Evolutionary conservation across 1,284 basidiomycete genomes (phyloP).

Genomic region (Grifola frondosa): DNA sequence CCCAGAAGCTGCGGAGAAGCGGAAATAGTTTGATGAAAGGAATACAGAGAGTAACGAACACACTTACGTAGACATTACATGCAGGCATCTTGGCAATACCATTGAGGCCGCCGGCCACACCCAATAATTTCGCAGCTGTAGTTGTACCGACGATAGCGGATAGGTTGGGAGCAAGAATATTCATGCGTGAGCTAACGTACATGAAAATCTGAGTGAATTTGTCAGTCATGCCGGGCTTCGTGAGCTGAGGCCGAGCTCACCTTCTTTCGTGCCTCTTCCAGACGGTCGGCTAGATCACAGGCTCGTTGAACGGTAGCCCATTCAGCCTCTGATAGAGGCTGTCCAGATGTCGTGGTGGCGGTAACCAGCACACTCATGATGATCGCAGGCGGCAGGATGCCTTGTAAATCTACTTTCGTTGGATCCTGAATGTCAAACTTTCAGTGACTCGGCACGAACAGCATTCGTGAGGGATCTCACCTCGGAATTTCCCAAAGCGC

Average conservation of each 20-base stretch:
- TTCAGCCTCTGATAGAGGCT: conserved; percentile 64
- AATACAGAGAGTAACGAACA: background rate
- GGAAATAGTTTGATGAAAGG: background rate
- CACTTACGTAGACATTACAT: conserved; percentile 89
- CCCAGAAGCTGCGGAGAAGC: conserved; percentile 73
- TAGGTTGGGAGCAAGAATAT: conserved; percentile 95
- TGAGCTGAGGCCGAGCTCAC: conserved; percentile 38
- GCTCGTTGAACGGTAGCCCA: conserved; percentile 86
- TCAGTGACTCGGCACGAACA: conserved; percentile 6
- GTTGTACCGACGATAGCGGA: conserved; percentile 97
- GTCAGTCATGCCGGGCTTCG: background rate
- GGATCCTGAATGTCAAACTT: conserved; percentile 55
- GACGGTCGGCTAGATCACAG: conserved; percentile 82
- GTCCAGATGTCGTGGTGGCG: conserved; percentile 87
- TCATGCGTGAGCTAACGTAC: conserved; percentile 99
- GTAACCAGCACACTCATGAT: conserved; percentile 97
- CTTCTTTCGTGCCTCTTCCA: conserved; percentile 88
- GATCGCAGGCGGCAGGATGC: conserved; percentile 86
- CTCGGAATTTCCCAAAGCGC: conserved; percentile 84
- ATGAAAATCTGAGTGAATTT: conserved; percentile 74
- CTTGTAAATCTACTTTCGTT: conserved; percentile 78
- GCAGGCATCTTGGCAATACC: conserved; percentile 93
- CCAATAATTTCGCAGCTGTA: conserved; percentile 96
- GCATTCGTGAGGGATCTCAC: conserved; percentile 45
- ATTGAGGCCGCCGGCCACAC: conserved; percentile 92